Conservation (phyloP, 2,329 filamentous ascomycete genomes). For the Bisporella sp. region DNA sequence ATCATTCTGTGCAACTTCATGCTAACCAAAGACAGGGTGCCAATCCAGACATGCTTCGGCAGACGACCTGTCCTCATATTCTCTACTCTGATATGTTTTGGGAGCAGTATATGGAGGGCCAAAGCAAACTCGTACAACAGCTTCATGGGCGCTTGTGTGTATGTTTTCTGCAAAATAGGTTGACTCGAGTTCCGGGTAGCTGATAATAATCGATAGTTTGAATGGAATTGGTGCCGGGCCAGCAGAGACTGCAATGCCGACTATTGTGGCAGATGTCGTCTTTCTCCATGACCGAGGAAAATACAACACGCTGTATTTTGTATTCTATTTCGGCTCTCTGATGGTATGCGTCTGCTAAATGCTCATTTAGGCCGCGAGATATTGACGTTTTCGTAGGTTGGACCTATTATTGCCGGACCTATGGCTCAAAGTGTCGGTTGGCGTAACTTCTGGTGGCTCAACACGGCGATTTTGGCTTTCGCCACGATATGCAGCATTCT, state of each 20-base stretch:
- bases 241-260: constrained; percentile 54
- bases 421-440: constrained; percentile 54
- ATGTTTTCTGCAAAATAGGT: constrained; percentile 3
- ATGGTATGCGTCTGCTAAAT: constrained; percentile 35
- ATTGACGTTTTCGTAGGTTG: constrained; percentile 28
- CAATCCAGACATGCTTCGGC: constrained; percentile 39
- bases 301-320: constrained; percentile 47
- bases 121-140: constrained; percentile 48
- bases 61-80: constrained; percentile 41
- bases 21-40: constrained; percentile 27
- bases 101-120: constrained; percentile 44
- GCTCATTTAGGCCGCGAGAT: too few relatives aligned
- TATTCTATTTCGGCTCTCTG: constrained; percentile 53
- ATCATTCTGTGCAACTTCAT: neutral
- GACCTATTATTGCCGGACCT: constrained; percentile 50
- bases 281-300: constrained; percentile 59
- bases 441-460: constrained; percentile 61
- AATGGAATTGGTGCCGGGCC: constrained; percentile 58
- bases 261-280: constrained; percentile 57
- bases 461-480: constrained; percentile 45
- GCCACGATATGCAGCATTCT: constrained; percentile 46
- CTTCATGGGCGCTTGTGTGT: constrained; percentile 56
- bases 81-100: constrained; percentile 35
- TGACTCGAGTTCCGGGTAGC: neutral
- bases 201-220: constrained; percentile 26